Evolutionary conservation across 78 protist genomes (phyloP).

Genomic region (Bigelowiella natans): DNA sequence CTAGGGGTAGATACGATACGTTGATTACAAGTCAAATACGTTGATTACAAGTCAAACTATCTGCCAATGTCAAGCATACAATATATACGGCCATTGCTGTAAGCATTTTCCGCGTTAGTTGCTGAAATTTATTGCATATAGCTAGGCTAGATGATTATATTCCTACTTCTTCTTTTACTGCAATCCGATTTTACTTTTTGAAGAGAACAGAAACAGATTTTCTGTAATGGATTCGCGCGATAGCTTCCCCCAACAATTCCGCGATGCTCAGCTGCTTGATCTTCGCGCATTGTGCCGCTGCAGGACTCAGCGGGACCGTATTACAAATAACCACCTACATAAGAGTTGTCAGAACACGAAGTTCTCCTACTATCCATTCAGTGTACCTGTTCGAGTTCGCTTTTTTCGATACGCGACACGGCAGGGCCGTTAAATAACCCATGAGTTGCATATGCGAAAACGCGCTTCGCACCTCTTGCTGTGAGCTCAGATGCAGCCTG

Average conservation of each 20-base stretch:
- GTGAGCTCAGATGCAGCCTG: slow-evolving; percentile 21
- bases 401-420: not conserved
- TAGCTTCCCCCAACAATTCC: slow-evolving; percentile 18
- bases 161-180: not conserved
- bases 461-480: slow-evolving; percentile 8
- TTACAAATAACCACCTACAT: slow-evolving; percentile 12
- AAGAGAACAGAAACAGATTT: not conserved
- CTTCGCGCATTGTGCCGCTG: not conserved
- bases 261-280: slow-evolving; percentile 20
- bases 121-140: too few relatives aligned
- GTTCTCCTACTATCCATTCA: too few relatives aligned
- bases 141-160: not conserved
- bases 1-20: not conserved
- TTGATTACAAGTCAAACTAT: not conserved
- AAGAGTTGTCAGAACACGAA: too few relatives aligned
- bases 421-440: slow-evolving; percentile 20
- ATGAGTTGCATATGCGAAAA: slow-evolving; percentile 39
- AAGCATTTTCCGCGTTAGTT: too few relatives aligned
- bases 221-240: slow-evolving; percentile 9
- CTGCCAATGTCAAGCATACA: not conserved
- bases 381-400: slow-evolving; percentile 16
- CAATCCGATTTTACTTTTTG: not conserved
- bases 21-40: not conserved
- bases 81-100: not conserved
- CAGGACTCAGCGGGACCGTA: slow-evolving; percentile 15